Base-by-base conservation (phyloP, 257 asterid species). In the Scutellaria galericulata region DNA sequence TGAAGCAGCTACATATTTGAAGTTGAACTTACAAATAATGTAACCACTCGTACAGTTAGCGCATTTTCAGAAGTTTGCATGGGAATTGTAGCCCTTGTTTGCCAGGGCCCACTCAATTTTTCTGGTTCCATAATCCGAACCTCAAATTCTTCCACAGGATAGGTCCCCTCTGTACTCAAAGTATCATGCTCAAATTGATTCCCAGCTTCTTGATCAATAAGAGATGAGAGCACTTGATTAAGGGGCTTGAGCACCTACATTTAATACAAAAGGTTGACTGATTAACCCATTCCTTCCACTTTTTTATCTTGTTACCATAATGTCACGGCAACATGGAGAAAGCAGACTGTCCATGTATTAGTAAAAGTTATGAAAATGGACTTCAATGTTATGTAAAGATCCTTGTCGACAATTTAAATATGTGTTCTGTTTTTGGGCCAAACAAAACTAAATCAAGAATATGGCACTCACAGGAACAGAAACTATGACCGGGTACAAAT, bases 21-120 rank as follows among this genome's bases (percentile, higher is more conserved):
- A 27, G 73, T 57, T 63, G 75, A 39, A 88, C 98, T 94, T 86
- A 94, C 98, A 82, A 77, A 82, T 80, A 94, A 81, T 20, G 93
- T 87, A 72, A 94, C 99, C 65, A 83, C 96, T 76, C 99, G 96
- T 44, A 89, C 93, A 67, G 97, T 94, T 63, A 94, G 83, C 77
- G 99, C 97, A 77, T 94, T 85, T 82, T 94, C 99, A 75, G 97
- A 89, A 87, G 82, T 91, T 81, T 94, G 99, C 97, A 94, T 83
- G 68, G 97, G 88, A 74, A 94, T 87, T 11, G 93, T 84, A 51
- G 92, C 97, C 84, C 92, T 87, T 6, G 86, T 84, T 78, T 94
- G 91, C 99, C 99, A 94, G 75, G 95, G 84, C 24, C 97, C 97
- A 77, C 92, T 81, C 42, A 90, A 77, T 68, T 81, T 94, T 68